These are phyloP conservation scores for Botrytis fabae DNA, from an alignment of 2,329 filamentous ascomycete species.

Conservation along the genomic window DNA sequence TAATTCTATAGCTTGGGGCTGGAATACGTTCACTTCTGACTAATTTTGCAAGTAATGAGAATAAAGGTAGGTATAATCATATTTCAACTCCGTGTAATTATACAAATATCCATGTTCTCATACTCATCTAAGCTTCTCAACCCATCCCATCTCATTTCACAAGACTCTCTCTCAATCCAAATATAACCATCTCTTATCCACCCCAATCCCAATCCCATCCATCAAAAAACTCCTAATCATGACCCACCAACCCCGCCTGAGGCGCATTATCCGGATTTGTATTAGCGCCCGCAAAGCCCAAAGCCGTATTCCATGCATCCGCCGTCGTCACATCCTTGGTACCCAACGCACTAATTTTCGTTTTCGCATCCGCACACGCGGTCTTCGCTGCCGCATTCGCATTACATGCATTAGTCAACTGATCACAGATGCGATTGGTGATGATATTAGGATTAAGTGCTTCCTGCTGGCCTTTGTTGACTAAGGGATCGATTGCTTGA, in stretches of 20 bases:
- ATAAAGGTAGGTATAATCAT: neutral
- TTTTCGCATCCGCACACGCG: slow-evolving; percentile 54
- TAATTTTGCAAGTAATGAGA: neutral
- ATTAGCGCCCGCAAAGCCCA: slow-evolving; percentile 42
- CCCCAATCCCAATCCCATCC: neutral
- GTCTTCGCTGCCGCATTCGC: slow-evolving; percentile 60
- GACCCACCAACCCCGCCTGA: slow-evolving; percentile 37
- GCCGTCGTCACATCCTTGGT: slow-evolving; percentile 52
- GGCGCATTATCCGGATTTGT: slow-evolving; percentile 40
- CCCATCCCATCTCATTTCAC: neutral
- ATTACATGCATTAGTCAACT: slow-evolving; percentile 65
- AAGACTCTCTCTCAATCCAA: neutral
- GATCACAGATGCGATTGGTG: slow-evolving; percentile 70
- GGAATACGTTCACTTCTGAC: neutral
- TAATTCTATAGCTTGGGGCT: neutral
- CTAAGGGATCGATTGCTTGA: slow-evolving; percentile 62
- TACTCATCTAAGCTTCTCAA: neutral
- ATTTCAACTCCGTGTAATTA: neutral
- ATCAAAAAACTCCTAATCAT: slow-evolving; percentile 26
- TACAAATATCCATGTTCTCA: neutral
- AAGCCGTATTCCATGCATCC: slow-evolving; percentile 45
- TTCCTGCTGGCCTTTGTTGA: slow-evolving; percentile 63
- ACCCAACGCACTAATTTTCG: slow-evolving; percentile 51
- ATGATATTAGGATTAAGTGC: slow-evolving; percentile 73
- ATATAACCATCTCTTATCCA: neutral